Conservation (phyloP, 768 basidiomycete genomes). For the Kwoniella mangroviensis region DNA sequence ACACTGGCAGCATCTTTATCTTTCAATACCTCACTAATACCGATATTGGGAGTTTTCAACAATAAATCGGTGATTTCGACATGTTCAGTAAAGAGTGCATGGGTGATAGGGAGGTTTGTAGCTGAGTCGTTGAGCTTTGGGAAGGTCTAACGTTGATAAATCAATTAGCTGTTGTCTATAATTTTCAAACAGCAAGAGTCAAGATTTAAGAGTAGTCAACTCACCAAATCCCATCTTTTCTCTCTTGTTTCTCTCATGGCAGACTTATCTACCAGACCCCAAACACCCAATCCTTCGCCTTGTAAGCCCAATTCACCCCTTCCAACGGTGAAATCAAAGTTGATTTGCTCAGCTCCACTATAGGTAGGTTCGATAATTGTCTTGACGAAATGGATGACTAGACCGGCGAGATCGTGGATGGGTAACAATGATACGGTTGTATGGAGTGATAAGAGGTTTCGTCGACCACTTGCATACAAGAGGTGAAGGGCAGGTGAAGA, state of each 20-base stretch:
- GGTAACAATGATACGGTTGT: slow-evolving; percentile 76
- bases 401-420: slow-evolving; percentile 79
- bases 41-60: slow-evolving; percentile 66
- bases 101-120: slow-evolving; percentile 64
- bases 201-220: slow-evolving; percentile 45
- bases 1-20: slow-evolving; percentile 71
- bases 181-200: neutral
- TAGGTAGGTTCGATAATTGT: slow-evolving; percentile 78
- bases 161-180: too few species aligned
- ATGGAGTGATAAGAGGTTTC: slow-evolving; percentile 76
- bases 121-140: slow-evolving; percentile 68
- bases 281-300: slow-evolving; percentile 72
- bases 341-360: slow-evolving; percentile 69
- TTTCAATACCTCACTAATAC: slow-evolving; percentile 67
- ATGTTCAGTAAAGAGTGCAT: slow-evolving; percentile 84
- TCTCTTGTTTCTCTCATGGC: slow-evolving; percentile 72
- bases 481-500: slow-evolving; percentile 63
- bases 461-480: slow-evolving; percentile 84
- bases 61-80: slow-evolving; percentile 82
- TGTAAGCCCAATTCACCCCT: slow-evolving; percentile 59
- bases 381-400: slow-evolving; percentile 67
- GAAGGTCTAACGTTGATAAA: slow-evolving; percentile 67
- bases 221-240: slow-evolving; percentile 82
- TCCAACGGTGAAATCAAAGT: slow-evolving; percentile 77
- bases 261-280: slow-evolving; percentile 80